Conservation (phyloP, 306 rosid genomes). For the Sechiopsis laciniata region DNA sequence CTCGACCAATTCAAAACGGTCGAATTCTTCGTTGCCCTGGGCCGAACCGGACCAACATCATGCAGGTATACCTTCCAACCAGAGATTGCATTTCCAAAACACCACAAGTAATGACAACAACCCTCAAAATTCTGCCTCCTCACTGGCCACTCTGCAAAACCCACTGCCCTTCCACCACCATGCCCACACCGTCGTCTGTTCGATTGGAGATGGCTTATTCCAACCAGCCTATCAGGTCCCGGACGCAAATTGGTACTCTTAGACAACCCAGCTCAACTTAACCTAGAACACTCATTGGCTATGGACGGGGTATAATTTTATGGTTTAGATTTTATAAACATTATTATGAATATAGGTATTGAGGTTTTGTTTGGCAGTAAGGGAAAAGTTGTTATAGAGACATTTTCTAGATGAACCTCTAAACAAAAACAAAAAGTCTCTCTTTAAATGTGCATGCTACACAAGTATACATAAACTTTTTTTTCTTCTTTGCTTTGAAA, state of each 20-base stretch:
- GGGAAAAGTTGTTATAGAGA: background rate
- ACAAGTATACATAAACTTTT: too few relatives aligned
- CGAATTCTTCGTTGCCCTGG: conserved; percentile 45
- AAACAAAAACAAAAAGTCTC: background rate
- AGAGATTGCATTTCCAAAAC: conserved; percentile 40
- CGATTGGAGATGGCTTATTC: conserved; percentile 30
- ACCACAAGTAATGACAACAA: conserved; percentile 16
- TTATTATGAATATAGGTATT: background rate
- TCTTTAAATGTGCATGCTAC: too few relatives aligned
- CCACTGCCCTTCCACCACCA: conserved; percentile 35
- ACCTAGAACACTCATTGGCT: too few relatives aligned
- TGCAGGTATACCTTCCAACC: conserved; percentile 32
- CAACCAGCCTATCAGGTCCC: conserved; percentile 38
- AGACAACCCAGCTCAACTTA: background rate
- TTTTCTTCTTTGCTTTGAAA: too few relatives aligned
- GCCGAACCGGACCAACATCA: conserved; percentile 32
- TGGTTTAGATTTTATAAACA: background rate
- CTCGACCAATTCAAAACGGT: conserved; percentile 27
- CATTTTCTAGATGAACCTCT: too few relatives aligned
- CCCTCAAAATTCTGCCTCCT: conserved; percentile 31
- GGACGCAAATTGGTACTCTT: conserved; percentile 59
- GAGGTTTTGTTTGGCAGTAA: conserved; percentile 19
- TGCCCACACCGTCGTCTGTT: conserved; percentile 12
- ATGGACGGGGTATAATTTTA: too few relatives aligned
- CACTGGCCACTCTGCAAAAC: conserved; percentile 43